Evolutionary conservation across 352 stramenopile species (phyloP), one percentile per base, ranked within the genome.

Genomic region (Aphanomyces astaci): DNA sequence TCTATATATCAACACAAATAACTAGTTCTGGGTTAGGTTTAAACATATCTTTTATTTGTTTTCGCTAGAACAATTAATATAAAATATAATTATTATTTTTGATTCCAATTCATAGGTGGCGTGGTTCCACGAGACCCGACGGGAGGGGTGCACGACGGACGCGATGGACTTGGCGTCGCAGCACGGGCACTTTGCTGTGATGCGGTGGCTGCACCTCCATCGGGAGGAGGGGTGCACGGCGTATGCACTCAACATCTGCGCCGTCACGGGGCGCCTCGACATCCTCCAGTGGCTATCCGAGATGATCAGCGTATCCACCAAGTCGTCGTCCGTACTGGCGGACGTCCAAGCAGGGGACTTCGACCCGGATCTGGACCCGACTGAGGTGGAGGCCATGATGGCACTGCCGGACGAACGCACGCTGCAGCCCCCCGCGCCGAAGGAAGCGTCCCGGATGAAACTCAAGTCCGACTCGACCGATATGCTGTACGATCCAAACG

Each of bases 201-300:
- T 76, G 19, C 62, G 75, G 63, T 78, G 74, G 74, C 65, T 78
- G 9, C 71, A 78, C 24, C 43, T 71, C 33, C 17, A 64, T 27
- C 64, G 64, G 10, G 32, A 52, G 19, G 64, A 71, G 39, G 64
- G 64, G 25, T 71, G 64, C 52, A 49, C 54, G 9, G 30, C 17
- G 17, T 48, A 63, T n/a, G 54, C 30, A 19, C 33, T 63, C 24
- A 48, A 63, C 54, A 30, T 63, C 48, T 57, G 49, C 13, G 64
- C 64, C 30, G 46, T 64, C n/a, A 56, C 49, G 4, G 64, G 64
- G n/a, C 64, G 63, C 4, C 64, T 71, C 31, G 53, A 71, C n/a
- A 66, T 71, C 30, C 49, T 71, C 36, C 64, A 71, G 49, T 71
- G 64, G 64, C 64, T 71, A n/a, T 45, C 64, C 4, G 46, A 66